These are phyloP conservation scores for Aegilops bicornis DNA, from an alignment of 176 grass and related monocot genomes.

Conservation along the genomic window DNA sequence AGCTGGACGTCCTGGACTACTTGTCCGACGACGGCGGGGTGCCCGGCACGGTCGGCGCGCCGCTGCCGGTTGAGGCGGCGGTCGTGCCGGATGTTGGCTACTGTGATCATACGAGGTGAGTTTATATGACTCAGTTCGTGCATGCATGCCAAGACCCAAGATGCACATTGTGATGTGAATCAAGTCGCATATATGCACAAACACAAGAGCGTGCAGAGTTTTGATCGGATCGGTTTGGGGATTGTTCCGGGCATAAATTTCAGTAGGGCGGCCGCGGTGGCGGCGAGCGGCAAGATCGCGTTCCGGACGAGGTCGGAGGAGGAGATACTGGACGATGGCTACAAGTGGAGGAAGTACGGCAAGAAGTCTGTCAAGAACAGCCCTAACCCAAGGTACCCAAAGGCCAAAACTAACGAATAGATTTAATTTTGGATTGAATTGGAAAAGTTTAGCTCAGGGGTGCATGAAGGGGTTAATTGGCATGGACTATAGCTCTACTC, in stretches of 20 bases:
- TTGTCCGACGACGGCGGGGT: conserved; percentile 31
- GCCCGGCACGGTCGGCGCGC: conserved; percentile 11
- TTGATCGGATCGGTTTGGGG: not conserved
- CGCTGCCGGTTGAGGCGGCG: conserved; percentile 1
- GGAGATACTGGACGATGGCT: conserved; percentile 64
- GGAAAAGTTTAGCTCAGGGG: not conserved
- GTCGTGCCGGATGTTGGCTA: conserved; percentile 19
- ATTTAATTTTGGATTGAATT: not conserved
- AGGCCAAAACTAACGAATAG: not conserved
- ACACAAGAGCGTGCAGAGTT: not conserved
- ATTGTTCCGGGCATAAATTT: not conserved
- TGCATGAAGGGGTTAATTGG: not conserved
- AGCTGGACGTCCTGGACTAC: conserved; percentile 37
- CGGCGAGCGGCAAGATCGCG: conserved; percentile 38
- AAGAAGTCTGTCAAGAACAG: conserved; percentile 83
- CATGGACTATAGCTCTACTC: not conserved
- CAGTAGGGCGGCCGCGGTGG: conserved; percentile 8
- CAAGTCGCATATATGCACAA: not conserved
- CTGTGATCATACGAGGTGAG: conserved; percentile 18
- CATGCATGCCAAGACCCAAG: not conserved
- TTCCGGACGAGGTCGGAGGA: conserved; percentile 63
- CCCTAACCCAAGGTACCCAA: conserved; percentile 53
- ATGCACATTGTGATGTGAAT: not conserved
- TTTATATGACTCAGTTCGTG: not conserved
- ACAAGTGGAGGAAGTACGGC: conserved; percentile 80